Conservation (phyloP, 768 basidiomycete genomes). For the Xerocomellus amylosporus region DNA sequence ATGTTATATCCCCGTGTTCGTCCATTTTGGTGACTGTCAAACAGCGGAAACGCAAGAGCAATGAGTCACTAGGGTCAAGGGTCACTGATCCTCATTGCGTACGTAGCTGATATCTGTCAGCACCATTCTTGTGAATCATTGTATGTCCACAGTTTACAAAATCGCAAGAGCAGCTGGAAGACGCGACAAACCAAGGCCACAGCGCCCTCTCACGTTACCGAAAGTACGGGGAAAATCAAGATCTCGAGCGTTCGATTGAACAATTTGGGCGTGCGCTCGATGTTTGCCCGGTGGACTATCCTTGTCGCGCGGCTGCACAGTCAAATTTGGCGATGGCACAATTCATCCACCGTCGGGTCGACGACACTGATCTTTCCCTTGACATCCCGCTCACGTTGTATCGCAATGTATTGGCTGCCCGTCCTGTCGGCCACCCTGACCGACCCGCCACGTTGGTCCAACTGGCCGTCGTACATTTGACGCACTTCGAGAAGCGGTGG, state of each 20-base stretch:
- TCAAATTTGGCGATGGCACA: constrained; percentile 2
- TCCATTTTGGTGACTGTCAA: neutral
- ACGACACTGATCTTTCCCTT: neutral
- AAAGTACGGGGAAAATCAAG: neutral
- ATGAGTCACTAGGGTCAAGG: neutral
- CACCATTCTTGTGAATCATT: neutral
- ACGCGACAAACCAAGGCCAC: neutral
- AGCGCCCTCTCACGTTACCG: no score
- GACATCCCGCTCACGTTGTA: neutral
- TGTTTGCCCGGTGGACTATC: neutral
- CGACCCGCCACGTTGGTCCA: constrained; percentile 1
- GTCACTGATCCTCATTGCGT: neutral
- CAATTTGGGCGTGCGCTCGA: neutral
- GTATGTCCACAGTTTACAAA: neutral
- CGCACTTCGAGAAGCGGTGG: neutral
- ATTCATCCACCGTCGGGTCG: neutral
- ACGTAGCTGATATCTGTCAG: neutral
- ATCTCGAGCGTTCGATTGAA: neutral
- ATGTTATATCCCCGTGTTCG: neutral
- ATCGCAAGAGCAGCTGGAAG: neutral
- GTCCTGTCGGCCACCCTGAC: constrained; percentile 5
- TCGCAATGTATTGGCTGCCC: neutral
- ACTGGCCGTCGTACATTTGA: neutral
- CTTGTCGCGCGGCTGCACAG: constrained; percentile 1
- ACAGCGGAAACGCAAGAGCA: neutral